Percentiles rank a stretch among this genome's conserved stretches.
Evolutionary conservation across 305 asterid genomes (phyloP).

Genomic region (Fraxinus nigra): DNA sequence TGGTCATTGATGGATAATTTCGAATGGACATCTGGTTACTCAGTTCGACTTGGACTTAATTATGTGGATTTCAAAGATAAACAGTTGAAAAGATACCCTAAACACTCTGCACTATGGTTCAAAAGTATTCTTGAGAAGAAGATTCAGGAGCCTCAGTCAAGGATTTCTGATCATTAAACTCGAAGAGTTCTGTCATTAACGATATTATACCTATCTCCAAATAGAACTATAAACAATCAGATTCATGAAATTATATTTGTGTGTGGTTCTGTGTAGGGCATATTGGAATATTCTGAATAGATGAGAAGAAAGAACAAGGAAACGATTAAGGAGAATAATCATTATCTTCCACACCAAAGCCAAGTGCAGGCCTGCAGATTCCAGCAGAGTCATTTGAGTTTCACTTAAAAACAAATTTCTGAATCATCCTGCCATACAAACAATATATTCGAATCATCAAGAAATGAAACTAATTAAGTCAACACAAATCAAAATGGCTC

Average conservation of each 20-base stretch:
- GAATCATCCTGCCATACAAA: neutral
- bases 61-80: slow-evolving; percentile 42
- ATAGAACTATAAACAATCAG: neutral
- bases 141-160: neutral
- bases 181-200: neutral
- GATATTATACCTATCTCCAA: neutral
- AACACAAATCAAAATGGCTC: neutral
- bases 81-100: slow-evolving; percentile 43
- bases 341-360: neutral
- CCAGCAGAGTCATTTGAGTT: neutral
- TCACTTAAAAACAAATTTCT: neutral
- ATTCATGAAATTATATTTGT: neutral
- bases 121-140: slow-evolving; percentile 22
- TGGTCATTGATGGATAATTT: slow-evolving; percentile 66
- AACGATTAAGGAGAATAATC: neutral
- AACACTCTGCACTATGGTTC: slow-evolving; percentile 52
- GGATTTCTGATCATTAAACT: slow-evolving; percentile 25
- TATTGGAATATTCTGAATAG: neutral
- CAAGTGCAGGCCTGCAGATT: neutral
- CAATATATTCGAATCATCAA: neutral
- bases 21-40: slow-evolving; percentile 55
- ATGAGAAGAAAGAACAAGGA: neutral
- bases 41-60: slow-evolving; percentile 50
- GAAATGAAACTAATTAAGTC: neutral
- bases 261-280: neutral